These are phyloP conservation scores for Penicillium sp. DNA, from an alignment of 2,329 filamentous ascomycete genomes.

Conservation along the genomic window DNA sequence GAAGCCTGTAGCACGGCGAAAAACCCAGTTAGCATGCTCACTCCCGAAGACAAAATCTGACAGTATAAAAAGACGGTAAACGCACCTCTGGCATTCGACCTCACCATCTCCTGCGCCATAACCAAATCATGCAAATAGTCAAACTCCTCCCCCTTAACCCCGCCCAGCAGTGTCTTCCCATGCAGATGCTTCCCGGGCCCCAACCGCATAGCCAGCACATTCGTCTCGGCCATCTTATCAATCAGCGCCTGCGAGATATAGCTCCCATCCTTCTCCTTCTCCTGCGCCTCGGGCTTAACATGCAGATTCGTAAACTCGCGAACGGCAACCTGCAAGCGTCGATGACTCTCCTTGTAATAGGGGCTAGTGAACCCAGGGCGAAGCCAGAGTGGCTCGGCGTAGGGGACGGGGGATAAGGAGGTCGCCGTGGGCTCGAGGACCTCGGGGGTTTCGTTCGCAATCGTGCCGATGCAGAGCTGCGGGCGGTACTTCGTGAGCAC, in stretches of 20 bases:
- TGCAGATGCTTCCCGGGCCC: conserved; percentile 83
- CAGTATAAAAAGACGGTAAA: neutral
- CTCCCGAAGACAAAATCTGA: neutral
- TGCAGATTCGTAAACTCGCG: conserved; percentile 74
- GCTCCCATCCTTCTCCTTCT: conserved; percentile 74
- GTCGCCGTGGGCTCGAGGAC: conserved; percentile 72
- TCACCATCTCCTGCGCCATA: conserved; percentile 72
- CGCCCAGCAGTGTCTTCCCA: conserved; percentile 69
- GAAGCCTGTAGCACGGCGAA: conserved; percentile 58
- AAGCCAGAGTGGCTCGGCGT: conserved; percentile 85
- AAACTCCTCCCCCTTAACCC: conserved; percentile 78
- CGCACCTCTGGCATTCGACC: conserved; percentile 68
- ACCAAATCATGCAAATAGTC: conserved; percentile 88
- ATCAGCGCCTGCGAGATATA: conserved; percentile 74
- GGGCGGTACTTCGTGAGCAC: conserved; percentile 79
- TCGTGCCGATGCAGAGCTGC: conserved; percentile 73
- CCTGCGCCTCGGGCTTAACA: conserved; percentile 74
- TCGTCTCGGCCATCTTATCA: conserved; percentile 74
- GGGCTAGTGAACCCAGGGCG: conserved; percentile 76
- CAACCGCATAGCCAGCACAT: conserved; percentile 79
- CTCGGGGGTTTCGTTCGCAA: conserved; percentile 75
- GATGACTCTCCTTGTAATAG: conserved; percentile 79
- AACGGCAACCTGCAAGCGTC: conserved; percentile 69
- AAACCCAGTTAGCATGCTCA: neutral
- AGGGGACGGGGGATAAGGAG: conserved; percentile 77